Conservation (phyloP, 1,139 yeast species). For the Yamadazyma songkhlaensis region DNA sequence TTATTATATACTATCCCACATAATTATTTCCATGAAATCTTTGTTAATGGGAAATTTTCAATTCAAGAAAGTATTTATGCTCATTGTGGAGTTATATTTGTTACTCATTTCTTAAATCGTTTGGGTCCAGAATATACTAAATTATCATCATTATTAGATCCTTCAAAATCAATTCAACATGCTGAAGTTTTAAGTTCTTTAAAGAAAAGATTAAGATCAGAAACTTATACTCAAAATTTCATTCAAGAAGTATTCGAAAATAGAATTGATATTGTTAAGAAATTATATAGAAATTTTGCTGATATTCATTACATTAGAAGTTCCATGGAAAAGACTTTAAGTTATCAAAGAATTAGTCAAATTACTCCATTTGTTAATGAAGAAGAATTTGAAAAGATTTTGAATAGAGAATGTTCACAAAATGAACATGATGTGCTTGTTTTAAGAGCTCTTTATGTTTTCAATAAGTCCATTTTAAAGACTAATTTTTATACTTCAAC, state of each 20-base stretch:
- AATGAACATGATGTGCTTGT: constrained; percentile 80
- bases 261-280: constrained; percentile 71
- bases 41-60: constrained; percentile 75
- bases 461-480: constrained; percentile 85
- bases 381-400: constrained; percentile 67
- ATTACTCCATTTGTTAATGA: constrained; percentile 74
- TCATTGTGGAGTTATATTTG: constrained; percentile 89
- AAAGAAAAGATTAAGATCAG: constrained; percentile 88
- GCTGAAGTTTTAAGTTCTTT: constrained; percentile 76
- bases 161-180: constrained; percentile 57
- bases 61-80: constrained; percentile 94
- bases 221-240: constrained; percentile 86
- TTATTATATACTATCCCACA: constrained; percentile 88
- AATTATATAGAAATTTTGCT: constrained; percentile 89
- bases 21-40: constrained; percentile 73
- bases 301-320: constrained; percentile 81
- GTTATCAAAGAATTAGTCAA: constrained; percentile 82
- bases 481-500: constrained; percentile 94
- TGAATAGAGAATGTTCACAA: constrained; percentile 73
- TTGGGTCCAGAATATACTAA: constrained; percentile 87
- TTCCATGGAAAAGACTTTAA: constrained; percentile 74
- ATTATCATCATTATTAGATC: constrained; percentile 61
- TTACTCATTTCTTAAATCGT: constrained; percentile 90
- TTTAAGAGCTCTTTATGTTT: constrained; percentile 74
- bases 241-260: constrained; percentile 74